Percentiles rank a stretch among this genome's conserved stretches.
Evolutionary conservation across 805 yeast genomes (phyloP).

Genomic region (Metschnikowia amazonensis): DNA sequence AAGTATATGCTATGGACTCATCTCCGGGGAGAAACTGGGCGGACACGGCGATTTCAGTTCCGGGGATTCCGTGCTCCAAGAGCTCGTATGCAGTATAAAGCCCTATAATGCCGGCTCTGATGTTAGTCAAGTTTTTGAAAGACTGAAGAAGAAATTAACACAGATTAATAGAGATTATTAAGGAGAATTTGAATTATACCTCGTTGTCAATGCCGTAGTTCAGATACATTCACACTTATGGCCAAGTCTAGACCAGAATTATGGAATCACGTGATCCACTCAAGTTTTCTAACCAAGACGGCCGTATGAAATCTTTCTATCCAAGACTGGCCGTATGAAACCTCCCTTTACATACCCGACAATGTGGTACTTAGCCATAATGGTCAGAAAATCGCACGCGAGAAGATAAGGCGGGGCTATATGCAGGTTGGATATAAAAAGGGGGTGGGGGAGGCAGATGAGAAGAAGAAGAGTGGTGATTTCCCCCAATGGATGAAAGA

Average conservation of each 20-base stretch:
- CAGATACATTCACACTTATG: too few species aligned
- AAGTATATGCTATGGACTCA: constrained; percentile 65
- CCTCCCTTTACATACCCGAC: constrained; percentile 10
- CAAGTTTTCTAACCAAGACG: too few species aligned
- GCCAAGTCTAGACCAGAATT: too few species aligned
- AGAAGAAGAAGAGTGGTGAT: too few species aligned
- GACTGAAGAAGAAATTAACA: too few species aligned
- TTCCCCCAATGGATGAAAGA: too few species aligned
- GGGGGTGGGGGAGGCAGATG: not conserved
- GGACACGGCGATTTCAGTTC: constrained; percentile 48
- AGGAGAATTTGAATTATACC: too few species aligned
- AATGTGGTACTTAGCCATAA: constrained; percentile 11
- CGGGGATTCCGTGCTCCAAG: constrained; percentile 37
- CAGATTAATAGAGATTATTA: too few species aligned
- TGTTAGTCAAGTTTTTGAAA: too few species aligned
- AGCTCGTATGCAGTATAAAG: constrained; percentile 82
- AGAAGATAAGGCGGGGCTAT: not conserved
- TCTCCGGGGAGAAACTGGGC: constrained; percentile 79
- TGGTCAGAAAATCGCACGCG: not conserved
- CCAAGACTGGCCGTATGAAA: not conserved
- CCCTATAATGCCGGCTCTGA: constrained; percentile 40
- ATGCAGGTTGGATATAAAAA: not conserved
- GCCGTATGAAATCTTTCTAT: too few species aligned
- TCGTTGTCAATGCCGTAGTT: too few species aligned
- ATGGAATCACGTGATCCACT: too few species aligned